These are phyloP conservation scores for Kwoniella newhampshirensis DNA, from an alignment of 768 basidiomycete genomes.

Conservation along the genomic window DNA sequence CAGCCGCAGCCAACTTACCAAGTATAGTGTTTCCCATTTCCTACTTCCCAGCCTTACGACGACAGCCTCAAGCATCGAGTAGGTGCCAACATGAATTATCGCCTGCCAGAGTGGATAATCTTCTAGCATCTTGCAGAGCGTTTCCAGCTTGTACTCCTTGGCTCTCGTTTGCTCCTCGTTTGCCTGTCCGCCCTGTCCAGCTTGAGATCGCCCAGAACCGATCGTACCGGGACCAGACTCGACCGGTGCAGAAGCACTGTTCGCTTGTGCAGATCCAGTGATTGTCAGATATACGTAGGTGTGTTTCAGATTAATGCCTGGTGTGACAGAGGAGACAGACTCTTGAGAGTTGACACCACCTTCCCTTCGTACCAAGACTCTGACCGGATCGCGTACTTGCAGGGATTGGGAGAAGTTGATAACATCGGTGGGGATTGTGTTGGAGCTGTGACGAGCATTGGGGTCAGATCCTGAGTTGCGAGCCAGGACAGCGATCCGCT, in stretches of 20 bases:
- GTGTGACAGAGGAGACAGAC: conserved; percentile 47
- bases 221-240: conserved; percentile 67
- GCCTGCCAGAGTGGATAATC: conserved; percentile 54
- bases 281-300: conserved; percentile 96
- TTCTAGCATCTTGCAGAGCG: conserved; percentile 76
- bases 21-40: conserved; percentile 80
- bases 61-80: conserved; percentile 50
- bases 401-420: conserved; percentile 91
- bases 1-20: conserved; percentile 61
- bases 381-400: conserved; percentile 90
- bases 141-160: conserved; percentile 61
- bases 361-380: conserved; percentile 87
- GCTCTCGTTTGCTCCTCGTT: conserved; percentile 50
- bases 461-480: conserved; percentile 59
- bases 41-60: conserved; percentile 64
- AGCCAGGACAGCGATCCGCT: not conserved
- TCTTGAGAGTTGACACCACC: conserved; percentile 50
- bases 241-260: conserved; percentile 59
- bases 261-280: conserved; percentile 66
- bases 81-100: conserved; percentile 50
- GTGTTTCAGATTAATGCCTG: conserved; percentile 65
- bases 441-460: conserved; percentile 75
- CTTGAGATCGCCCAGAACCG: conserved; percentile 71
- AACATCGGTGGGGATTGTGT: conserved; percentile 88
- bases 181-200: conserved; percentile 20